Percentiles rank a stretch among this genome's conserved stretches.
Conservation (phyloP, 2,329 filamentous ascomycete species). For the Ophiostoma novo-ulmi region DNA sequence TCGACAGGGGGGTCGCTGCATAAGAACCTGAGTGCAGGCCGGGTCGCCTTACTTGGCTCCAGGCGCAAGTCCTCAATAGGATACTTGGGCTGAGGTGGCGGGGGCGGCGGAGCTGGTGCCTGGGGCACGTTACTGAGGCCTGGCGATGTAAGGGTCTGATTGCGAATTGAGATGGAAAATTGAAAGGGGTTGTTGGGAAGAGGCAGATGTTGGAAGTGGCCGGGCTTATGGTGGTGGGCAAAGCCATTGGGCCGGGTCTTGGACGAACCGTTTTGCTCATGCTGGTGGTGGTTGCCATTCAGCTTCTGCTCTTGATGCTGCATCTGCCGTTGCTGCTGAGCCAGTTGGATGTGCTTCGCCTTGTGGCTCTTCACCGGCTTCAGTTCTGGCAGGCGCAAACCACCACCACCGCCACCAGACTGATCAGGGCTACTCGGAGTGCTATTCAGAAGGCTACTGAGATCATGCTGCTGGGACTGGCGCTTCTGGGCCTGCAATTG, state of each 20-base stretch:
- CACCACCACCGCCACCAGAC: constrained; percentile 38
- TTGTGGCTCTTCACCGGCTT: constrained; percentile 71
- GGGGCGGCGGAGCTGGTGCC: constrained; percentile 46
- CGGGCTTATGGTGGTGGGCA: constrained; percentile 34
- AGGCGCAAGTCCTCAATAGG: constrained; percentile 92
- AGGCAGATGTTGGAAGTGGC: constrained; percentile 38
- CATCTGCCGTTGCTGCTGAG: constrained; percentile 40
- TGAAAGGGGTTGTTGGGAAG: constrained; percentile 46
- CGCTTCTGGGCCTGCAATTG: constrained; percentile 64
- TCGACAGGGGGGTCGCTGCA: constrained; percentile 58
- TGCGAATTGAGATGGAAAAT: constrained; percentile 41
- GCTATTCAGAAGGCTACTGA: constrained; percentile 40
- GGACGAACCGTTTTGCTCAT: constrained; percentile 36
- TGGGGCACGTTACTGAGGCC: constrained; percentile 38
- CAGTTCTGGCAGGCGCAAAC: constrained; percentile 62
- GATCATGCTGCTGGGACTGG: constrained; percentile 42
- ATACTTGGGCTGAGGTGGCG: constrained; percentile 79
- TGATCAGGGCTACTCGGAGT: constrained; percentile 34
- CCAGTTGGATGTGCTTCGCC: constrained; percentile 37
- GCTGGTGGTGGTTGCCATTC: constrained; percentile 31
- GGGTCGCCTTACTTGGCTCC: constrained; percentile 58
- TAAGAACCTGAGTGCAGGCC: constrained; percentile 74
- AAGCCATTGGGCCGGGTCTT: constrained; percentile 29
- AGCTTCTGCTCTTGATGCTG: constrained; percentile 32
- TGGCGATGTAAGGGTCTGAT: constrained; percentile 36